Evolutionary conservation across 1,284 basidiomycete species (phyloP).

Genomic region (Pseudozyma pruni): DNA sequence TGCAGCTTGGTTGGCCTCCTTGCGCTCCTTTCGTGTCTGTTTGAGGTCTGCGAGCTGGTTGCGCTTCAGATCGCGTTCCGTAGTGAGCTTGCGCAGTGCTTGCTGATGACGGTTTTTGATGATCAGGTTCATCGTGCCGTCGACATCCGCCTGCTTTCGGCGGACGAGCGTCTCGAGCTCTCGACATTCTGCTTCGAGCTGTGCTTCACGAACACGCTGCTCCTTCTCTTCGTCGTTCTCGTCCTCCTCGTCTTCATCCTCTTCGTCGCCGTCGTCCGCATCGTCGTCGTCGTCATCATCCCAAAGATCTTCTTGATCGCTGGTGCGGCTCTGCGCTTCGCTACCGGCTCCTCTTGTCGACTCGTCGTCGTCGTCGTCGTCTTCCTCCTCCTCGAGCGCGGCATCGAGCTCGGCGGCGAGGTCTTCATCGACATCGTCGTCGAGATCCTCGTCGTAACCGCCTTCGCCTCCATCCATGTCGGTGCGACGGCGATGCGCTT

Average conservation of each 20-base stretch:
- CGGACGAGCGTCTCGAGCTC: constrained; percentile 65
- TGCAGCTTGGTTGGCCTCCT: constrained; percentile 57
- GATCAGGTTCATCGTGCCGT: constrained; percentile 62
- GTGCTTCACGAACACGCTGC: constrained; percentile 61
- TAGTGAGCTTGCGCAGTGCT: constrained; percentile 58
- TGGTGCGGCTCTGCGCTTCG: constrained; percentile 54
- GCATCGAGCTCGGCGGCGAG: constrained; percentile 71
- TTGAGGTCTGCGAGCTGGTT: constrained; percentile 60
- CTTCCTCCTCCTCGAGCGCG: constrained; percentile 68
- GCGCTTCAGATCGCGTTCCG: constrained; percentile 64
- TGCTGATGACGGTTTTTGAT: constrained; percentile 66
- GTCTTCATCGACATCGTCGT: constrained; percentile 73
- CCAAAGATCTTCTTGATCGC: constrained; percentile 59
- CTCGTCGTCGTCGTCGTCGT: constrained; percentile 74
- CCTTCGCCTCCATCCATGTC: constrained; percentile 64
- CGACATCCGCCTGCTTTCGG: constrained; percentile 63
- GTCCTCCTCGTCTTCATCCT: constrained; percentile 76
- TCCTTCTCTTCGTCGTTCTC: constrained; percentile 66
- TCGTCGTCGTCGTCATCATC: constrained; percentile 65
- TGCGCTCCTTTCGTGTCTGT: constrained; percentile 56
- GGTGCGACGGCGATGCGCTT: constrained; percentile 17
- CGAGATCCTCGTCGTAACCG: constrained; percentile 70
- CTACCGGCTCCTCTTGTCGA: constrained; percentile 63
- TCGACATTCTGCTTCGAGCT: constrained; percentile 64
- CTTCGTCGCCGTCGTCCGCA: constrained; percentile 80